A percentile compares a stretch with the other conserved stretches of the same genome.
These are phyloP conservation scores for Lactifluus subvellereus DNA, from an alignment of 768 basidiomycete species.

Conservation along the genomic window DNA sequence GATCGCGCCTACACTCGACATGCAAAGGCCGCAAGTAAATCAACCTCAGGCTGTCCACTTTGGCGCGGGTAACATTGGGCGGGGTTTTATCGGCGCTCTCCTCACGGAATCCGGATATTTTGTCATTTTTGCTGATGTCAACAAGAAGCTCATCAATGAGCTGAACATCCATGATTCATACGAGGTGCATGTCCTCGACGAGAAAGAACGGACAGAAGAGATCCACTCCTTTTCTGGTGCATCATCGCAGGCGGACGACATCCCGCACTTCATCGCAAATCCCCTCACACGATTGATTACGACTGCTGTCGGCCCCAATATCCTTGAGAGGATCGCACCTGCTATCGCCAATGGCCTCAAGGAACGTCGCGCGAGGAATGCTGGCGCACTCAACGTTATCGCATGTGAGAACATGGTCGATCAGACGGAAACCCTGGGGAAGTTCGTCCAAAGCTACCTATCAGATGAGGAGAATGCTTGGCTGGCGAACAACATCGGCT, in stretches of 20 bases:
- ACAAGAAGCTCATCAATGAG: slow-evolving; percentile 31
- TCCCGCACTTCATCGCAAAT: slow-evolving; percentile 25
- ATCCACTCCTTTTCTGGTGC: slow-evolving; percentile 26
- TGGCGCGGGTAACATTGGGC: slow-evolving; percentile 37
- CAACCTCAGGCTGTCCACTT: slow-evolving; percentile 34
- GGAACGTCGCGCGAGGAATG: slow-evolving; percentile 27
- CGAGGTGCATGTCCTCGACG: slow-evolving; percentile 33
- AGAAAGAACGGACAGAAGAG: slow-evolving; percentile 22
- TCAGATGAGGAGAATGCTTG: slow-evolving; percentile 30
- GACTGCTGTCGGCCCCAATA: slow-evolving; percentile 35
- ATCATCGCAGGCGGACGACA: slow-evolving; percentile 17
- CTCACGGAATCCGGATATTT: slow-evolving; percentile 35
- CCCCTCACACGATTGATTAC: slow-evolving; percentile 31
- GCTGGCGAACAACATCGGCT: slow-evolving; percentile 33
- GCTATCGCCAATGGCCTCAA: slow-evolving; percentile 33
- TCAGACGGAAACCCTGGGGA: slow-evolving; percentile 32
- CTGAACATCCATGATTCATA: slow-evolving; percentile 32
- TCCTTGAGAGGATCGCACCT: slow-evolving; percentile 34
- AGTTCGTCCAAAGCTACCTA: slow-evolving; percentile 31
- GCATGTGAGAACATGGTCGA: slow-evolving; percentile 40
- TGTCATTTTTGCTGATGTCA: slow-evolving; percentile 35
- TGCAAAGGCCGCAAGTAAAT: slow-evolving; percentile 7
- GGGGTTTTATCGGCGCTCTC: slow-evolving; percentile 38
- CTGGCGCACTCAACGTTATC: slow-evolving; percentile 32
- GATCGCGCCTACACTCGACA: neutral